phyloP scores from a whole-genome alignment of 2,329 filamentous ascomycete species.

The Penicillium psychrosexuale region DNA sequence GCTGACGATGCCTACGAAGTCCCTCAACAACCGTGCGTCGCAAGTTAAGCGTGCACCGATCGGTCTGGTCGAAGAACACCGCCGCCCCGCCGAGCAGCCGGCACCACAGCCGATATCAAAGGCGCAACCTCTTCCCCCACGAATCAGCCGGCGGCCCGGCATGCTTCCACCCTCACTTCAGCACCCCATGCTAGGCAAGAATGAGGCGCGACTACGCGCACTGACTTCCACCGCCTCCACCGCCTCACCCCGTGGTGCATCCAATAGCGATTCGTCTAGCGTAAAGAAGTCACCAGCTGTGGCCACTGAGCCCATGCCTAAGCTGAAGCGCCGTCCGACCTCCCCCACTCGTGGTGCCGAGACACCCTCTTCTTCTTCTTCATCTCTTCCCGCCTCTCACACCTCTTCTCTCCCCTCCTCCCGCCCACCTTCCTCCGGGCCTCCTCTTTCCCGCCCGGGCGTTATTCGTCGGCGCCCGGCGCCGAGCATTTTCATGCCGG shows the following conservation, averaged over 20 bases:
- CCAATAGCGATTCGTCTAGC: background rate
- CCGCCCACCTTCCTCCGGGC: background rate
- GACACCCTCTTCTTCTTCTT: background rate
- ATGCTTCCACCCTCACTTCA: background rate
- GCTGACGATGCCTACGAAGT: slow-evolving; percentile 41
- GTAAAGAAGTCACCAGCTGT: background rate
- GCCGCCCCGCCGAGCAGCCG: slow-evolving; percentile 25
- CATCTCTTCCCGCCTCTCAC: background rate
- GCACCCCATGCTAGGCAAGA: slow-evolving; percentile 11
- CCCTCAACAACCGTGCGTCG: slow-evolving; percentile 39
- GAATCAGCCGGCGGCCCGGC: background rate
- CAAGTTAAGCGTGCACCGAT: slow-evolving; percentile 40
- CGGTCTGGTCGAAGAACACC: slow-evolving; percentile 43
- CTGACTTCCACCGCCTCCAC: slow-evolving; percentile 23
- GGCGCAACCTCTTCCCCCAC: slow-evolving; percentile 6
- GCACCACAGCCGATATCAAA: slow-evolving; percentile 9
- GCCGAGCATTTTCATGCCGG: slow-evolving; percentile 33
- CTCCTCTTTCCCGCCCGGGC: slow-evolving; percentile 18
- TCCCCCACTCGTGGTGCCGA: slow-evolving; percentile 2
- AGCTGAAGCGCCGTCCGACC: slow-evolving; percentile 12
- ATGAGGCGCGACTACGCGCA: slow-evolving; percentile 17
- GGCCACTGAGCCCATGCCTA: background rate
- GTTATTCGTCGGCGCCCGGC: slow-evolving; percentile 30
- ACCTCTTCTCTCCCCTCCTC: background rate
- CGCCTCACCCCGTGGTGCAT: background rate